These are phyloP conservation scores for Penicillium coprophilum DNA, from an alignment of 495 filamentous ascomycete species.

Conservation along the genomic window DNA sequence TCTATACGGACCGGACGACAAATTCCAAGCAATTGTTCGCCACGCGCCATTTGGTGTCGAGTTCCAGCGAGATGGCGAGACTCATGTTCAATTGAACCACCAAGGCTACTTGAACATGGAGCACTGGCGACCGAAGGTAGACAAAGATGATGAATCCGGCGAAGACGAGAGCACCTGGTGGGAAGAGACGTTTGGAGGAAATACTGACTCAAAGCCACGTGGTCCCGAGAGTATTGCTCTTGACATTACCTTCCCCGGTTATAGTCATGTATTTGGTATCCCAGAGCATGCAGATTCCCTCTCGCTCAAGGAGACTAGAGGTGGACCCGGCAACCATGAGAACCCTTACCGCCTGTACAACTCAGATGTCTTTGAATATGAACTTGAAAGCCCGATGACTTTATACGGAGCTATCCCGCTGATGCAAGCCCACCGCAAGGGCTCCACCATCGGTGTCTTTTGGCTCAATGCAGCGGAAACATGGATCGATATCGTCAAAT, in stretches of 20 bases:
- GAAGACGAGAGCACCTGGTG: conserved; percentile 89
- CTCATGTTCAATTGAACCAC: conserved; percentile 86
- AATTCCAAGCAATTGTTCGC: conserved; percentile 76
- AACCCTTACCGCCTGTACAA: conserved; percentile 98
- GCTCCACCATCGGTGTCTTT: conserved; percentile 94
- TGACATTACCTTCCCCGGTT: conserved; percentile 89
- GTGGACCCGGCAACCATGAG: conserved; percentile 77
- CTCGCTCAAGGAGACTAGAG: conserved; percentile 82
- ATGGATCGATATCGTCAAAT: conserved; percentile 91
- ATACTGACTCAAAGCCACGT: conserved; percentile 88
- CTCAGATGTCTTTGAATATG: conserved; percentile 95
- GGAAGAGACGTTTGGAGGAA: conserved; percentile 94
- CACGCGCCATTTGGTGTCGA: conserved; percentile 80
- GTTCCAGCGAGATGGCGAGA: conserved; percentile 77
- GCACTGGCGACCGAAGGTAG: conserved; percentile 90
- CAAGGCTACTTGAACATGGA: conserved; percentile 86
- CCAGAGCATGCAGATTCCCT: conserved; percentile 89
- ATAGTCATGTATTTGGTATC: conserved; percentile 91
- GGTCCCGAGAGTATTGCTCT: conserved; percentile 87
- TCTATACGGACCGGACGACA: conserved; percentile 72
- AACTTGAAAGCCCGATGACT: conserved; percentile 97
- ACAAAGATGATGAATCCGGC: conserved; percentile 52
- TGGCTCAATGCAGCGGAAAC: conserved; percentile 98
- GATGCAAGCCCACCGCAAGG: conserved; percentile 94
- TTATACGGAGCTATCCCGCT: conserved; percentile 93